Evolutionary conservation across 2,329 filamentous ascomycete genomes (phyloP).

Genomic region (Sordariomycetes sp.): DNA sequence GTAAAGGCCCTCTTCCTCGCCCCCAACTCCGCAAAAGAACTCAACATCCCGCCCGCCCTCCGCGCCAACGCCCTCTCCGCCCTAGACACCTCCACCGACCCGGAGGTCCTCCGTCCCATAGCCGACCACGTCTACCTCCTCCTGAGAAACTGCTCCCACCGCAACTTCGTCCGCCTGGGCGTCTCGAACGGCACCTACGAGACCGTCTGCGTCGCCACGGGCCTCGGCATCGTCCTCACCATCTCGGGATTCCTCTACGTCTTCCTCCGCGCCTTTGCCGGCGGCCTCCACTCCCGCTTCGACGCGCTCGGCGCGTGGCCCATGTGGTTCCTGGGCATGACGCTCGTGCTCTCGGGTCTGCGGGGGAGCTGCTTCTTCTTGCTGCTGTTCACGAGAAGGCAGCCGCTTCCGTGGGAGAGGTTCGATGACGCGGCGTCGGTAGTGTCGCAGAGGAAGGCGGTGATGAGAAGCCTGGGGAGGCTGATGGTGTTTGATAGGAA

Average conservation of each 20-base stretch:
- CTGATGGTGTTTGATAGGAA: constrained; percentile 34
- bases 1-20: constrained; percentile 25
- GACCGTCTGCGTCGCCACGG: constrained; percentile 30
- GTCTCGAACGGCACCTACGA: constrained; percentile 37
- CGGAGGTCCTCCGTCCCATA: constrained; percentile 23
- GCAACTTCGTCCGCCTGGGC: constrained; percentile 38
- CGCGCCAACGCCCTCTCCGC: constrained; percentile 22
- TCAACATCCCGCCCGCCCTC: constrained; percentile 29
- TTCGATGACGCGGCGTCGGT: constrained; percentile 23
- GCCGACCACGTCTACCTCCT: constrained; percentile 32
- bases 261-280: constrained; percentile 23
- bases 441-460: constrained; percentile 10
- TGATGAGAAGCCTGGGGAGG: constrained; percentile 18
- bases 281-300: constrained; percentile 22
- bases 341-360: constrained; percentile 27
- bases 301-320: constrained; percentile 28
- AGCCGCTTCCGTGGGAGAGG: constrained; percentile 32
- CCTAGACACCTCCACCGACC: constrained; percentile 21
- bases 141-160: constrained; percentile 31
- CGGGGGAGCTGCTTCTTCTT: constrained; percentile 33
- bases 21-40: constrained; percentile 27
- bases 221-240: constrained; percentile 25
- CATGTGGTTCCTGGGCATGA: constrained; percentile 29
- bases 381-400: constrained; percentile 28
- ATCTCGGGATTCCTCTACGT: constrained; percentile 23